phyloP scores from a whole-genome alignment of 148 eudicot species.

The Arctostaphylos glauca region DNA sequence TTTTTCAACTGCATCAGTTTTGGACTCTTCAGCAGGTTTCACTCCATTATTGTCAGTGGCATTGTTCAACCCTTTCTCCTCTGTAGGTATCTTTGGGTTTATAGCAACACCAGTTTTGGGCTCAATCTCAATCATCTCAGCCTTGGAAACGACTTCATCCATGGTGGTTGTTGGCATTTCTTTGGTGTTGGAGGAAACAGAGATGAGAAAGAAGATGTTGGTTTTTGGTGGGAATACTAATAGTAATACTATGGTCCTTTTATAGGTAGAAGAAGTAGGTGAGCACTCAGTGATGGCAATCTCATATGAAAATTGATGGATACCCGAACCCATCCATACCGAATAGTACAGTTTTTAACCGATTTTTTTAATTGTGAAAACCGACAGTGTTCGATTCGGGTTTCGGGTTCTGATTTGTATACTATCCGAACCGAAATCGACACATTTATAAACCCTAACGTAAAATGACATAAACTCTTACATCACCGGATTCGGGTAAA shows the following conservation, averaged over 20 bases:
- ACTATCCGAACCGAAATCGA: too few relatives aligned
- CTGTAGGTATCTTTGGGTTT: neutral
- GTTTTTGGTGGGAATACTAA: neutral
- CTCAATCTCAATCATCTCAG: constrained; percentile 31
- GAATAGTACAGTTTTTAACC: too few relatives aligned
- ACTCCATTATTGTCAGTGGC: neutral
- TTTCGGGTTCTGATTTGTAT: too few relatives aligned
- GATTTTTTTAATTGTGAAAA: too few relatives aligned
- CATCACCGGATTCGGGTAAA: too few relatives aligned
- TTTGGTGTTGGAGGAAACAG: neutral
- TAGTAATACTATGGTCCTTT: neutral
- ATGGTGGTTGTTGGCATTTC: constrained; percentile 31
- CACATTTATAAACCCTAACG: too few relatives aligned
- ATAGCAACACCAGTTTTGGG: constrained; percentile 23
- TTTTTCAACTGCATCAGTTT: neutral
- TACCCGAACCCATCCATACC: too few relatives aligned
- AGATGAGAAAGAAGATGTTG: neutral
- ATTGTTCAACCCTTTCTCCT: constrained; percentile 19
- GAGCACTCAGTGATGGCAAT: neutral
- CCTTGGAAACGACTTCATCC: constrained; percentile 31
- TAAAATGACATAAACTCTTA: too few relatives aligned
- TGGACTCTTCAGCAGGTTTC: constrained; percentile 20
- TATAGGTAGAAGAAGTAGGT: constrained; percentile 25
- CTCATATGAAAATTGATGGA: too few relatives aligned
- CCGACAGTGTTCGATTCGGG: too few relatives aligned